A percentile compares a stretch with the other conserved stretches of the same genome.
Evolutionary conservation across 345 rosid species (phyloP).

Genomic region (Populus euphratica): DNA sequence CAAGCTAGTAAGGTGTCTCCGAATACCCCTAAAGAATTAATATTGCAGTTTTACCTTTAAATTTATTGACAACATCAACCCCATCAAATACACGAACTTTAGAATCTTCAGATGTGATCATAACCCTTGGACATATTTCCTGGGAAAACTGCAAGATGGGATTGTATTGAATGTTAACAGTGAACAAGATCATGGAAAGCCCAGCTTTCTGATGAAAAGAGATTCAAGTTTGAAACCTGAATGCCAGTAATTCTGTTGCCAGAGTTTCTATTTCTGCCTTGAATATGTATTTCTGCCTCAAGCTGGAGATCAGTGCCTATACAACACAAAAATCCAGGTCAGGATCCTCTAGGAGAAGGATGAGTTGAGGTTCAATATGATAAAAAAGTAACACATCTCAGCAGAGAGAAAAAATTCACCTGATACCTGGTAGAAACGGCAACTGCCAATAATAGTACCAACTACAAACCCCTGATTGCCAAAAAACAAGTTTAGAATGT

Average conservation of each 20-base stretch:
- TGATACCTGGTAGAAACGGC: slow-evolving; percentile 64
- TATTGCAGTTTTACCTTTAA: slow-evolving; percentile 46
- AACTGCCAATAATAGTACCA: slow-evolving; percentile 64
- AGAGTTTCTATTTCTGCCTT: slow-evolving; percentile 40
- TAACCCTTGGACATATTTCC: slow-evolving; percentile 44
- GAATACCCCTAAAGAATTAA: neutral
- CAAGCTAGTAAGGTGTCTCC: neutral
- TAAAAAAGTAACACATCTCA: neutral
- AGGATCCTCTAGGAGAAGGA: neutral
- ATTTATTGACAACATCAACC: slow-evolving; percentile 49
- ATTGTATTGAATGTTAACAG: slow-evolving; percentile 7
- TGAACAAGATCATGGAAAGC: neutral
- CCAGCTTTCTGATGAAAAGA: neutral
- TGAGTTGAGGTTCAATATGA: neutral
- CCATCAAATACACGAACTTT: slow-evolving; percentile 64
- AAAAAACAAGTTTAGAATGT: slow-evolving; percentile 14
- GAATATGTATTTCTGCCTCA: slow-evolving; percentile 46
- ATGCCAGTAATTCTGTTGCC: slow-evolving; percentile 68
- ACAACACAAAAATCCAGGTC: slow-evolving; percentile 3
- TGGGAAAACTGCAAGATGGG: slow-evolving; percentile 50
- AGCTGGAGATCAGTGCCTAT: slow-evolving; percentile 46
- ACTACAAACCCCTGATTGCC: slow-evolving; percentile 61
- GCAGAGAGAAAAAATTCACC: slow-evolving; percentile 25
- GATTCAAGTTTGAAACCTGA: slow-evolving; percentile 40
- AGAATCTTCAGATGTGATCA: slow-evolving; percentile 80